Base-by-base conservation (phyloP, 1,139 yeast species). In the Candida sanyaensis region DNA sequence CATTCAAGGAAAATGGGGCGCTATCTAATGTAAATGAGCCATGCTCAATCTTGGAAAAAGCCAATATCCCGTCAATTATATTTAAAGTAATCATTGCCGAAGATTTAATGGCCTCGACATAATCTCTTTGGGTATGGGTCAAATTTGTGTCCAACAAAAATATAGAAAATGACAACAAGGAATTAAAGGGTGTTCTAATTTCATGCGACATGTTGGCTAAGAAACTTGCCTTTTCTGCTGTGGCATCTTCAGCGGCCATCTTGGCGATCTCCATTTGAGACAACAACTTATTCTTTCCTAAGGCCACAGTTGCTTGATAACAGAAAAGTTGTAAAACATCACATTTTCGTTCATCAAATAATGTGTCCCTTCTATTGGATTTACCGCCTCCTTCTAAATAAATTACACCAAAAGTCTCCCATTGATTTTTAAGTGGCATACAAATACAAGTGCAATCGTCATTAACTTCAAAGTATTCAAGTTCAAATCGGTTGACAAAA, bases 181-280 rank as follows among this genome's bases (percentile, higher is more conserved):
- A 80, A 59, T 80, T 80, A 62, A 80, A 80, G 0, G 84, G 85
- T 1, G 85, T 80, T 50, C 85, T 63, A 44, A 80, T 80, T 57
- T 80, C 85, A 58, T 80, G 83, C 0, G 82, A 77, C 84, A 80
- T 80, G 52, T 80, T 80, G n/a, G 84, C 83, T 46, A 80, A 59
- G 54, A 80, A 80, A 45, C 81, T 75, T 1, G 84, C 83, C 63
- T 78, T 80, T 54, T 79, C 84, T 4, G 78, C 80, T 0, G 83
- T 80, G 1, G 85, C 84, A 47, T 78, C 83, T 54, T 80, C 84
- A 0, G 85, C 85, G 2, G 82, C 78, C 50, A 70, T 66, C 57
- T 78, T 80, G 4, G 85, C 84, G 26, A 73, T 51, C 55, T 75
- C 80, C 76, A 80, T 77, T 54, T 77, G 80, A 9, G 69, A 61